phyloP scores from a whole-genome alignment of 352 stramenopile species.

The Pythium chondricola region DNA sequence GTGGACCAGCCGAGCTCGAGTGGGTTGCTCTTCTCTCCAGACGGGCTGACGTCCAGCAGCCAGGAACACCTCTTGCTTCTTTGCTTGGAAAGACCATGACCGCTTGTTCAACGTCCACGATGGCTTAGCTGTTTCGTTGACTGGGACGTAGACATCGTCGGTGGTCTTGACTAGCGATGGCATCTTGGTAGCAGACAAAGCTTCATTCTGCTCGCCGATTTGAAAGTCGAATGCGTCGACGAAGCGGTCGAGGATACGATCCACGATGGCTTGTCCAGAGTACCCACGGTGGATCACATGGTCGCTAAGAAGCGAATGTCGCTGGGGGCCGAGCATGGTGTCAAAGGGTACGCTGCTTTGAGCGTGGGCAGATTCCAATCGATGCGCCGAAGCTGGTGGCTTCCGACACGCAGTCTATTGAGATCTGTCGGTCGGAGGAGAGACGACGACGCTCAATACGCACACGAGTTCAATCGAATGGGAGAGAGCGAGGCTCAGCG shows the following conservation, averaged over 20 bases:
- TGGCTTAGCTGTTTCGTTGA: neutral
- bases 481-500: no score
- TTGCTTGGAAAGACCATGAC: constrained; percentile 1
- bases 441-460: neutral
- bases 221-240: constrained; percentile 35
- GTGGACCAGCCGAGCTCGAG: constrained; percentile 22
- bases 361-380: constrained; percentile 5
- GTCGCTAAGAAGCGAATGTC: constrained; percentile 31
- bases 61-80: constrained; percentile 21
- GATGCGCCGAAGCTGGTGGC: no score
- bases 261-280: constrained; percentile 15
- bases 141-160: neutral
- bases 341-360: constrained; percentile 6
- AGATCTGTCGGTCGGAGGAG: constrained; percentile 2
- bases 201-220: constrained; percentile 10
- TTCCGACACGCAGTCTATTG: neutral
- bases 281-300: constrained; percentile 20
- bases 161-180: neutral
- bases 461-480: neutral
- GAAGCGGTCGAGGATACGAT: constrained; percentile 30
- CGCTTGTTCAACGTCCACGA: neutral
- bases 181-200: neutral
- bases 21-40: constrained; percentile 13
- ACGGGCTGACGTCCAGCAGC: constrained; percentile 17
- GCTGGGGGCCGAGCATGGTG: constrained; percentile 20